phyloP scores from a whole-genome alignment of 1,284 basidiomycete species.

The Sanguinoderma infundibulare region DNA sequence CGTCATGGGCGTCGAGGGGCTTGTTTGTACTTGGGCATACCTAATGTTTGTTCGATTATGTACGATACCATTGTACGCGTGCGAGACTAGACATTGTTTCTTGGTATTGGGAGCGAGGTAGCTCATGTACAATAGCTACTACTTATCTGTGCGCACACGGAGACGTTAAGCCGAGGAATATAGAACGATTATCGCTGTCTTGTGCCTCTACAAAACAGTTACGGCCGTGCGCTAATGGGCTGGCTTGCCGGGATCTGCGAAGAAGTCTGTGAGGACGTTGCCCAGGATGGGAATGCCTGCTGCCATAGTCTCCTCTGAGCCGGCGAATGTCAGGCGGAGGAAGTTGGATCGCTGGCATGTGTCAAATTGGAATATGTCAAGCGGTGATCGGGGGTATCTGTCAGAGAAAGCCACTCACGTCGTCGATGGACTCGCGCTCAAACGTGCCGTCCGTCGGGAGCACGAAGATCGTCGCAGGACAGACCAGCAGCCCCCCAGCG shows the following conservation, averaged over 20 bases:
- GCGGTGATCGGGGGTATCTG: background rate
- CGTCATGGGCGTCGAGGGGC: background rate
- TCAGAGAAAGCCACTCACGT: conserved; percentile 27
- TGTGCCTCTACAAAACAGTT: background rate
- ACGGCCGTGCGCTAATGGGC: background rate
- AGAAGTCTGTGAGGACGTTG: conserved; percentile 36
- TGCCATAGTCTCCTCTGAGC: conserved; percentile 42
- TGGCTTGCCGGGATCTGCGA: conserved; percentile 16
- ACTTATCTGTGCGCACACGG: background rate
- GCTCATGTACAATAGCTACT: background rate
- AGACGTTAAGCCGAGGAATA: background rate
- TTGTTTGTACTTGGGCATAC: background rate
- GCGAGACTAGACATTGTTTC: background rate
- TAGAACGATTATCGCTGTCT: background rate
- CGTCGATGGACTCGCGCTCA: conserved; percentile 25
- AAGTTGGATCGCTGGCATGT: conserved; percentile 38
- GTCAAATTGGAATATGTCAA: background rate
- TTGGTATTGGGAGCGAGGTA: background rate
- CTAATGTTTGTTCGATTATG: background rate
- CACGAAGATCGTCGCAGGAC: conserved; percentile 42
- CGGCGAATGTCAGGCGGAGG: conserved; percentile 47
- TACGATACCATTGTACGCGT: background rate
- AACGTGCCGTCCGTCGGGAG: conserved; percentile 26
- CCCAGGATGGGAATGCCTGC: conserved; percentile 40
- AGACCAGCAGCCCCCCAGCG: conserved; percentile 39